phyloP scores from a whole-genome alignment of 176 grass and related monocot genomes.

The Ampelocalamus luodianensis region DNA sequence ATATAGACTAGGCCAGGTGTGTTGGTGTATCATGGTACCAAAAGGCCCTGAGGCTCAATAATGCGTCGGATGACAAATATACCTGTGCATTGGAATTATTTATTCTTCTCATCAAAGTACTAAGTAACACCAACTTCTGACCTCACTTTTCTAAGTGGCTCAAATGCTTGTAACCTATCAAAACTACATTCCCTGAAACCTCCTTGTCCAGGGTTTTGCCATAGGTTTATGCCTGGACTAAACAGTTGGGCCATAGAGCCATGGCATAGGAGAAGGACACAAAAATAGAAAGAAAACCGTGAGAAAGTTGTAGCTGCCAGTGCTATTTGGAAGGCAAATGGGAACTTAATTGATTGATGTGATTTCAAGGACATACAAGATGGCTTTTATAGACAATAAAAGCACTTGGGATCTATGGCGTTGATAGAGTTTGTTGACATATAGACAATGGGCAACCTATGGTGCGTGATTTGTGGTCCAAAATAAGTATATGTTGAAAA shows the following conservation, averaged over 20 bases:
- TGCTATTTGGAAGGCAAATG: not conserved
- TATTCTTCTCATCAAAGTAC: constrained; percentile 50
- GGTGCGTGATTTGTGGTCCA: not conserved
- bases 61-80: constrained; percentile 20
- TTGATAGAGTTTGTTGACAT: constrained; percentile 4
- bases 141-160: constrained; percentile 37
- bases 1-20: constrained; percentile 35
- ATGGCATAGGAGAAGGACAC: constrained; percentile 23
- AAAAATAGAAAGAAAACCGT: constrained; percentile 8
- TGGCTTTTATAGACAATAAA: constrained; percentile 28
- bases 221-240: constrained; percentile 8
- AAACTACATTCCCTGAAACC: not conserved
- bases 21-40: constrained; percentile 40
- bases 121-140: constrained; percentile 39
- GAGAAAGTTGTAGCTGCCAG: constrained; percentile 22
- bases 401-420: too few relatives aligned
- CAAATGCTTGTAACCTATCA: constrained; percentile 30
- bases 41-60: constrained; percentile 47
- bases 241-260: not conserved
- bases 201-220: not conserved
- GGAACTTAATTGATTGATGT: constrained; percentile 5
- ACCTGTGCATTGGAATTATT: constrained; percentile 40
- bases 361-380: not conserved
- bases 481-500: not conserved
- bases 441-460: not conserved